Evolutionary conservation across 257 asterid genomes (phyloP).

Genomic region (Ophiorrhiza pumila): DNA sequence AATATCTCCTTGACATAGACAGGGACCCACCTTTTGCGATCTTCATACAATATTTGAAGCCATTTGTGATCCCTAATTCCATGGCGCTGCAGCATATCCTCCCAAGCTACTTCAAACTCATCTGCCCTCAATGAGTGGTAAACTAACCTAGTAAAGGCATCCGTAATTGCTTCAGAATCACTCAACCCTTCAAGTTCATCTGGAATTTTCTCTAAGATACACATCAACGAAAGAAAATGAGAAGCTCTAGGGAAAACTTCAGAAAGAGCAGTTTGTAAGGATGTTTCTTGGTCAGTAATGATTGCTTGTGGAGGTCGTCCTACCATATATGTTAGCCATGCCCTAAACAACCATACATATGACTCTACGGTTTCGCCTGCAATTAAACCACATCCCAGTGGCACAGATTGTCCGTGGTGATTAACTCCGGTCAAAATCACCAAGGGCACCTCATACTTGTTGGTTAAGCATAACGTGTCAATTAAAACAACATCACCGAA

Average conservation of each 20-base stretch:
- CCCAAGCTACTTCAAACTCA: slow-evolving; percentile 62
- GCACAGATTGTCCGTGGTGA: slow-evolving; percentile 50
- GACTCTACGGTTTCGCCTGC: slow-evolving; percentile 42
- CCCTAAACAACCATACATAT: slow-evolving; percentile 51
- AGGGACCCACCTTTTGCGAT: slow-evolving; percentile 59
- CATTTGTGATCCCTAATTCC: slow-evolving; percentile 33
- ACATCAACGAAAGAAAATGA: slow-evolving; percentile 41
- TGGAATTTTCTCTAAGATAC: slow-evolving; percentile 32
- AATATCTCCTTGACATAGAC: slow-evolving; percentile 48
- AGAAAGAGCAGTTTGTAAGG: slow-evolving; percentile 42
- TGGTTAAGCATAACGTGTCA: slow-evolving; percentile 37
- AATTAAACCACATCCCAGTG: slow-evolving; percentile 59
- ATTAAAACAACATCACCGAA: slow-evolving; percentile 45
- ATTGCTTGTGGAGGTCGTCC: slow-evolving; percentile 55
- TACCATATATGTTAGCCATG: slow-evolving; percentile 64
- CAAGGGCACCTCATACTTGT: slow-evolving; percentile 47
- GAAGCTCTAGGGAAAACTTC: slow-evolving; percentile 56
- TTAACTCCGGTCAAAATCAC: slow-evolving; percentile 51
- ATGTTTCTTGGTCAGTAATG: slow-evolving; percentile 29
- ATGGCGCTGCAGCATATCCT: slow-evolving; percentile 32
- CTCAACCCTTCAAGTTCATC: slow-evolving; percentile 27
- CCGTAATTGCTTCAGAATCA: slow-evolving; percentile 32
- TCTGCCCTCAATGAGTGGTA: slow-evolving; percentile 32
- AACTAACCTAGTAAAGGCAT: slow-evolving; percentile 28
- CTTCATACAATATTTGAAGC: slow-evolving; percentile 44